Conservation (phyloP, 129 eudicot species). For the Centrapalus pauciflorus region DNA sequence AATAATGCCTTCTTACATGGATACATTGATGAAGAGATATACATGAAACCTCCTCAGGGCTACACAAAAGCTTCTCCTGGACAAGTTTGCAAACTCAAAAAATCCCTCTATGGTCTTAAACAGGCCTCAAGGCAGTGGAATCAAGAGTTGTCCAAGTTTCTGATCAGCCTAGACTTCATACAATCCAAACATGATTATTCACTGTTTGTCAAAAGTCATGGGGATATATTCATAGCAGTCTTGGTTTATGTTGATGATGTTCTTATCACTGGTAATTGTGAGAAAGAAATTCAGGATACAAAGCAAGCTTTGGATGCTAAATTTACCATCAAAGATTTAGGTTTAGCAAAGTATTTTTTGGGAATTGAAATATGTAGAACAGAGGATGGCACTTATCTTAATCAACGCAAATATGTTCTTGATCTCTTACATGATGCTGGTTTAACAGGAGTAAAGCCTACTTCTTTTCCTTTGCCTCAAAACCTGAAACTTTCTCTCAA, state of each 20-base stretch:
- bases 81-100: not conserved
- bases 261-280: not conserved
- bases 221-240: not conserved
- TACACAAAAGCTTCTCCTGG: not conserved
- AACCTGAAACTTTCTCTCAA: not conserved
- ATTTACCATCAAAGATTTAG: too few species aligned
- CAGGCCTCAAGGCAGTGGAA: too few species aligned
- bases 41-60: not conserved
- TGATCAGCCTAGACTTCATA: not conserved
- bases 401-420: not conserved
- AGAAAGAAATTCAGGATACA: not conserved
- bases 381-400: not conserved
- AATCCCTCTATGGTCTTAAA: not conserved
- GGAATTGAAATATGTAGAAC: not conserved
- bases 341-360: not conserved
- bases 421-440: not conserved
- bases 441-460: not conserved
- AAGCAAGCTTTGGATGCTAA: not conserved
- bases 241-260: too few species aligned
- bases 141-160: not conserved
- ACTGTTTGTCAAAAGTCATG: not conserved
- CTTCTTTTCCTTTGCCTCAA: not conserved
- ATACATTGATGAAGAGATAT: not conserved
- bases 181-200: not conserved
- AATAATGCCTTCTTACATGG: not conserved